Percentiles rank a stretch among this genome's conserved stretches.
Evolutionary conservation across 768 basidiomycete species (phyloP).

Genomic region (Auricularia auricula-judae): DNA sequence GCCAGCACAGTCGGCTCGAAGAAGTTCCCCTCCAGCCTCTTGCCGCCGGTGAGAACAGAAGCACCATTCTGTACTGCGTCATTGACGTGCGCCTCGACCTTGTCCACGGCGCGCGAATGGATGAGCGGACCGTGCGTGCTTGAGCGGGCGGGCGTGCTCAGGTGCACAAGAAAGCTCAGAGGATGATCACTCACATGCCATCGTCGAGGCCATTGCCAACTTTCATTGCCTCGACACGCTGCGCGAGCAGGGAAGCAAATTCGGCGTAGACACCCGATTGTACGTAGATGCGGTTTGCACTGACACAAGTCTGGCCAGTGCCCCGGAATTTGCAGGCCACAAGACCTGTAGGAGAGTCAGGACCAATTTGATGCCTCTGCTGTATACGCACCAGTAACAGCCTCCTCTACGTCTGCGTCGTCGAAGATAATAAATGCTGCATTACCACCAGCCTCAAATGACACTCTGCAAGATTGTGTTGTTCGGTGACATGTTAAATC

Average conservation of each 20-base stretch:
- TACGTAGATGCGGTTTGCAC: slow-evolving; percentile 87
- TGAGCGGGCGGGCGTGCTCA: neutral
- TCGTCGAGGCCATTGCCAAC: slow-evolving; percentile 80
- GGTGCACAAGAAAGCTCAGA: neutral
- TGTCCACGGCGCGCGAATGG: slow-evolving; percentile 73
- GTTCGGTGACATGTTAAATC: neutral
- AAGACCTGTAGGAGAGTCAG: slow-evolving; percentile 4
- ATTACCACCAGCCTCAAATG: slow-evolving; percentile 88
- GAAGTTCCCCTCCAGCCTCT: slow-evolving; percentile 51
- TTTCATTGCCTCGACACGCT: slow-evolving; percentile 73
- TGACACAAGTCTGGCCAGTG: slow-evolving; percentile 77
- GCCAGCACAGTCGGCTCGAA: slow-evolving; percentile 82
- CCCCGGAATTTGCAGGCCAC: slow-evolving; percentile 70
- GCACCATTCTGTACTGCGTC: slow-evolving; percentile 83
- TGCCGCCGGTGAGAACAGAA: slow-evolving; percentile 83
- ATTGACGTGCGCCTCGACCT: slow-evolving; percentile 76
- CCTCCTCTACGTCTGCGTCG: slow-evolving; percentile 87
- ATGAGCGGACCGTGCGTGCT: slow-evolving; percentile 96
- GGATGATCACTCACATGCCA: slow-evolving; percentile 42
- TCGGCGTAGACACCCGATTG: slow-evolving; percentile 87
- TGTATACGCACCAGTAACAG: slow-evolving; percentile 34
- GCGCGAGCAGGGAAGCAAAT: slow-evolving; percentile 78
- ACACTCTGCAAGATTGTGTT: slow-evolving; percentile 30
- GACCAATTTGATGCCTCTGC: too few species aligned
- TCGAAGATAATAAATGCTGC: slow-evolving; percentile 96